Percentiles rank a stretch among this genome's conserved stretches.
Evolutionary conservation across 495 filamentous ascomycete species (phyloP).

Genomic region (Pyrenula massariospora): DNA sequence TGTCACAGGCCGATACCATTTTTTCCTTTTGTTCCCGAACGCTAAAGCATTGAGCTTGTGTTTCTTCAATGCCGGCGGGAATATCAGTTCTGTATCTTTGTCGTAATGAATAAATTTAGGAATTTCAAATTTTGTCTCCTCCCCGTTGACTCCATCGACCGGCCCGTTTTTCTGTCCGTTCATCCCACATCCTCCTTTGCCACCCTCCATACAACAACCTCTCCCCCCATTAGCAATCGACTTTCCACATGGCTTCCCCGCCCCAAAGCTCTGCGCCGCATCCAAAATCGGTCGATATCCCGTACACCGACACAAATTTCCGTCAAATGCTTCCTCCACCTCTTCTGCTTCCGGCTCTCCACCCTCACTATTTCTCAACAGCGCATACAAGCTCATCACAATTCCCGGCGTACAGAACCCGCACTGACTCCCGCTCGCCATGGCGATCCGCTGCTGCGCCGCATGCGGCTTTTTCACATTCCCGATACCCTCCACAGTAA

Average conservation of each 20-base stretch:
- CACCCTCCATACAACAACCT: slow-evolving; percentile 39
- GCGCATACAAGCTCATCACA: slow-evolving; percentile 52
- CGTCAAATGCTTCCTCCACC: slow-evolving; percentile 85
- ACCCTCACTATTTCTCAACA: neutral
- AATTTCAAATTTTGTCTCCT: neutral
- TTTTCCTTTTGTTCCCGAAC: slow-evolving; percentile 90
- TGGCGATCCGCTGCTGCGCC: slow-evolving; percentile 78
- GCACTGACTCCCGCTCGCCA: slow-evolving; percentile 48
- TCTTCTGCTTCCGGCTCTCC: slow-evolving; percentile 47
- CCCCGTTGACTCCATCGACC: slow-evolving; percentile 3
- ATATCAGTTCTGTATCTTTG: slow-evolving; percentile 14
- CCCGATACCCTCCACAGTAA: slow-evolving; percentile 96
- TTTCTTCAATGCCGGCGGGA: slow-evolving; percentile 48
- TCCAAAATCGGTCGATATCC: slow-evolving; percentile 92
- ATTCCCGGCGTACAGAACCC: slow-evolving; percentile 96
- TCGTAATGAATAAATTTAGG: slow-evolving; percentile 2
- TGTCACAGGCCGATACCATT: slow-evolving; percentile 84
- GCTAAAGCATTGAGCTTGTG: slow-evolving; percentile 71
- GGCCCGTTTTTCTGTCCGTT: neutral
- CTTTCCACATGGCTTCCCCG: slow-evolving; percentile 27
- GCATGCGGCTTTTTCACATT: slow-evolving; percentile 81
- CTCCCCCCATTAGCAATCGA: slow-evolving; percentile 31
- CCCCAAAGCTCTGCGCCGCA: slow-evolving; percentile 44
- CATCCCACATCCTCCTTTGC: slow-evolving; percentile 21
- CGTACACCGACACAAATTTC: slow-evolving; percentile 91